Base-by-base conservation (phyloP, 1,284 basidiomycete genomes). In the Ceratobasidium sp. region DNA sequence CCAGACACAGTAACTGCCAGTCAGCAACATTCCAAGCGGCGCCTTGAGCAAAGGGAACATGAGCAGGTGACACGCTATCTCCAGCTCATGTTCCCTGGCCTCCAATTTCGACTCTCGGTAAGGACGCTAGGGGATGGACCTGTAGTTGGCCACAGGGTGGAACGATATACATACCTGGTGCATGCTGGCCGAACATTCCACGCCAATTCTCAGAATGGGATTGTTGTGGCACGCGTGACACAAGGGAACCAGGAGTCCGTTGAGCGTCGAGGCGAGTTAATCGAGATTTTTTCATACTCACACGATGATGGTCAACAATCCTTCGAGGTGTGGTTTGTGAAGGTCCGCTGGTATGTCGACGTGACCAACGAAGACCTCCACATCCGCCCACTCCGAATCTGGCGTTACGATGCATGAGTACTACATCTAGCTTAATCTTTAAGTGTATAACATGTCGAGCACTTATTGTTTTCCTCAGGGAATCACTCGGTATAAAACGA, bases 321-420 rank as follows among this genome's bases (percentile, higher is more conserved):
- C 18, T 18, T 8, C 18, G 16, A 30, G 6, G 23, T 12, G 5
- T 46, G 42, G 18, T 62, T 62, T 48, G 25, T n/a, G 8, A 48
- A 30, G 44, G 40, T 62, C 42, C 23, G 44, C 25, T 62, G 60
- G 60, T 62, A 62, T 48, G 44, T 62, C 25, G 44, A 48, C 7
- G 23, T 48, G 28, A 14, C 60, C 36, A 18, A 46, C 6, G 40
- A 28, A 6, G 23, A 14, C 25, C 44, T 46, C 30, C 5, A 18
- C 11, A 21, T 46, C 16, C 25, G 38, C 12, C 40, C 58, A 5
- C 14, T 60, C 30, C 58, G 38, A 18, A 38, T 60, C 18, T 60
- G 58, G 58, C 53, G n/a, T 18, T 56, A 33, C 18, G 53, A 56
- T 33, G 53, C 28, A 30, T 56, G 33, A 33, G 53, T 56, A 21